These are phyloP conservation scores for Lyophyllum semitale DNA, from an alignment of 768 basidiomycete genomes.

Conservation along the genomic window DNA sequence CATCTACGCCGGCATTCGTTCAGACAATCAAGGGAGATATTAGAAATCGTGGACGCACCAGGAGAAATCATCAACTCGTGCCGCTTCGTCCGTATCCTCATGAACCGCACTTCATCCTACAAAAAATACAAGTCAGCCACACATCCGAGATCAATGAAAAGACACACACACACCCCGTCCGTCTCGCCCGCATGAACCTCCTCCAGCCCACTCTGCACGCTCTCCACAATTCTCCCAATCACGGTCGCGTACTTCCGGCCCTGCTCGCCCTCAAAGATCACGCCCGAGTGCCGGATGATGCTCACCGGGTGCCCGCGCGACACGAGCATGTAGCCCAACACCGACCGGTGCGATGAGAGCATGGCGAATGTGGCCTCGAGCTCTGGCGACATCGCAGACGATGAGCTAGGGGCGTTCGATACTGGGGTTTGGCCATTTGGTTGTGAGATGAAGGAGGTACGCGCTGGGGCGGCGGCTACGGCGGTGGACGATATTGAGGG, in stretches of 20 bases:
- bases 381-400: constrained; percentile 62
- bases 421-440: constrained; percentile 16
- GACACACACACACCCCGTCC: constrained; percentile 21
- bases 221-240: constrained; percentile 75
- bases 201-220: constrained; percentile 75
- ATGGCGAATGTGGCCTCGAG: constrained; percentile 78
- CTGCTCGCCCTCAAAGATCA: constrained; percentile 84
- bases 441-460: constrained; percentile 30
- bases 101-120: constrained; percentile 85
- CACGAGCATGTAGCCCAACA: constrained; percentile 84
- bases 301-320: constrained; percentile 71
- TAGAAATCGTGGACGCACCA: constrained; percentile 49
- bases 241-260: constrained; percentile 75
- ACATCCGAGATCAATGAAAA: neutral
- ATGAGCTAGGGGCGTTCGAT: constrained; percentile 20
- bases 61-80: constrained; percentile 96
- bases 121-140: neutral
- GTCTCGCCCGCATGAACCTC: constrained; percentile 58
- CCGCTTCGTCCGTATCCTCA: constrained; percentile 87
- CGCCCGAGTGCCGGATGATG: constrained; percentile 84
- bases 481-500: neutral
- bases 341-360: constrained; percentile 80
- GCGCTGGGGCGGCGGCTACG: constrained; percentile 17
- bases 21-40: neutral
- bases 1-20: constrained; percentile 47